Evolutionary conservation across 2,329 filamentous ascomycete species (phyloP), one percentile per base, ranked within the genome.

Genomic region (Lachnellula cervina): DNA sequence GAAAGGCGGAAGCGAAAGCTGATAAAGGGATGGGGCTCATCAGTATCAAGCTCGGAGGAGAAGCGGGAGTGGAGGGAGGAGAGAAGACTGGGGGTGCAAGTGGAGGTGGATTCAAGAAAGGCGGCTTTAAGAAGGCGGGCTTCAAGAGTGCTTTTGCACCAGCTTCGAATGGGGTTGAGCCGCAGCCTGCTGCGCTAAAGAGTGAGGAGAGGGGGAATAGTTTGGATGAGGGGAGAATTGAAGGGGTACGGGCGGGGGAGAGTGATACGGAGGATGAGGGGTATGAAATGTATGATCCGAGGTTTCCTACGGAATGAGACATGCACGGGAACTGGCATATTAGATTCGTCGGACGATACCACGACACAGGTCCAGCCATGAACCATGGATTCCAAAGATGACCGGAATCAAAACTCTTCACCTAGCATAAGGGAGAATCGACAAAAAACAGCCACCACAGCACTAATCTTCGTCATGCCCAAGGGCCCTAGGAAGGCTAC

Each of bases 81-180:
- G 44, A 46, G 44, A 46, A 46, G 14, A 3, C 14, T 23, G 55
- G 2, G 65, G 69, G 40, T 52, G 66, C 63, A 44, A 58, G 62
- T 16, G 58, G 65, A n/a, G 73, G 74, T 0, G 80, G 83, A 0
- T 84, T 86, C 63, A 88, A 85, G 66, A 87, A 85, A 66, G 81
- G 81, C 1, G 84, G 84, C 0, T 91, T 91, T 68, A 91, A 92
- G 73, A 94, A 93, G 68, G 86, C 87, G 1, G 89, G 89, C 0
- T 92, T 92, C 71, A 92, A 90, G 73, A 87, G 84, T 65, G 87
- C 88, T 1, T 89, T 91, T 74, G 80, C 80, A 4, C 74, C 81
- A 1, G 78, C 81, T 1, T 78, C 67, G 13, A 72, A 73, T 56
- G 74, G 73, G 32, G 11, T 13, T 6, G 76, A 77, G 21, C 71